Evolutionary conservation across 192 early-diverging fungal genomes (phyloP), one percentile per base, ranked within the genome.

Genomic region (Podila epicladia): DNA sequence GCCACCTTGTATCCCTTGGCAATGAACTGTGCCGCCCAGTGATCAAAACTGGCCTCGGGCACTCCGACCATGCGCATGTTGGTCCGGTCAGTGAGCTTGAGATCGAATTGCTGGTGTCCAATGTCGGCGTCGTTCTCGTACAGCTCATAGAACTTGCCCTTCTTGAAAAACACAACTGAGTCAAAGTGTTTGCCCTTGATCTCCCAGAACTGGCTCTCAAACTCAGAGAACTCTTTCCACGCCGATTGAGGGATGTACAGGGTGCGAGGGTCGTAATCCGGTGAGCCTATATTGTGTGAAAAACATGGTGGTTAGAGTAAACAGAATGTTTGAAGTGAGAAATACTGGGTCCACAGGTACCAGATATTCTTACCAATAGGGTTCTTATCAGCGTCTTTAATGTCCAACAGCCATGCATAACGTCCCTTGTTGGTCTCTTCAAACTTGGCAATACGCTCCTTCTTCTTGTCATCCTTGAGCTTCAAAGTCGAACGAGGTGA

Each of bases 21-120:
- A 62, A 99, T 90, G 73, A 99, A 98, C 86, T 98, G 93, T 5
- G 95, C 88, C 0, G 96, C 96, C 97, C 97, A 99, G 73, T 94
- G 87, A 65, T 98, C 96, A 71, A 99, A 98, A 11, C 93, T 92
- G 19, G 85, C 88, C 79, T 99, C 98, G 19, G 98, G 98, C 2
- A 98, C 96, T 15, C 98, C 98, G 0, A 94, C 96, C 98, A 99
- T 98, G 35, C 95, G 87, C 98, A 99, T 99, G 87, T 99, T 98
- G 57, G 94, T 94, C 28, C 98, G 89, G 75, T 98, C 97, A 2
- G 96, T 96, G 71, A 99, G 73, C 65, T 98, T 98, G 71, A 99
- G 89, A 82, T 99, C 98, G 82, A 99, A 99, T 64, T 95, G 88
- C 64, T 93, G 93, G 72, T 97, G 96, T 29, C 95, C 97, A 74